Percentiles rank a stretch among this genome's conserved stretches.
Evolutionary conservation across 192 early-diverging fungal species (phyloP).

Genomic region (Coemansia sp.): DNA sequence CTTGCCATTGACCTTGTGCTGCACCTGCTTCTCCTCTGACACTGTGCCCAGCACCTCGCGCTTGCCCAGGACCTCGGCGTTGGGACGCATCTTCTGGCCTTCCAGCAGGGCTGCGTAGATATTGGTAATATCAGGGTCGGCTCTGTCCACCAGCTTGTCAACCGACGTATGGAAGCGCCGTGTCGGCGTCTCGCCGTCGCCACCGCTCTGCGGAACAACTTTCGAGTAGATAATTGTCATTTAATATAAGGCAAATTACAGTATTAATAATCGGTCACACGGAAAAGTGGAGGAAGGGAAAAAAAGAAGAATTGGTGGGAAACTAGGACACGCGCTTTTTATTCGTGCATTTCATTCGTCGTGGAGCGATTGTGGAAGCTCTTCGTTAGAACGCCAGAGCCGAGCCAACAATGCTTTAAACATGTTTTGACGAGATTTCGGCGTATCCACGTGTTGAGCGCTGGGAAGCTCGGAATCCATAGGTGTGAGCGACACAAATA

Average conservation of each 20-base stretch:
- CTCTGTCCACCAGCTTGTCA: constrained; percentile 20
- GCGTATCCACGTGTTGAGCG: constrained; percentile 39
- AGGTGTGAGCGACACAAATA: constrained; percentile 81
- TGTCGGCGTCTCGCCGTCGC: constrained; percentile 22
- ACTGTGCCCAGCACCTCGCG: constrained; percentile 61
- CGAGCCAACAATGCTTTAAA: constrained; percentile 29
- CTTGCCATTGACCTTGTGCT: constrained; percentile 48
- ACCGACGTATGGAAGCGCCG: constrained; percentile 29
- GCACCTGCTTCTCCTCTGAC: constrained; percentile 47
- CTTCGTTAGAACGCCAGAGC: constrained; percentile 11
- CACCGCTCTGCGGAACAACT: constrained; percentile 14
- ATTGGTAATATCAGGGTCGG: constrained; percentile 56
- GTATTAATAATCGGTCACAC: constrained; percentile 2
- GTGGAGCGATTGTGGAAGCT: constrained; percentile 28
- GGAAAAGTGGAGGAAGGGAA: neutral
- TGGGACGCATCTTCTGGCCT: constrained; percentile 54
- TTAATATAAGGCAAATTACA: constrained; percentile 6
- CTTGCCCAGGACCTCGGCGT: constrained; percentile 66
- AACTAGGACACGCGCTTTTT: neutral
- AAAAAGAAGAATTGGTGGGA: constrained; percentile 1
- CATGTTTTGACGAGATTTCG: constrained; percentile 29
- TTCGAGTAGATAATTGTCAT: constrained; percentile 21
- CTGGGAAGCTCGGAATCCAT: constrained; percentile 42
- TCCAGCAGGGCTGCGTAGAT: constrained; percentile 70
- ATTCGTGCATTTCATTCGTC: constrained; percentile 20